phyloP scores from a whole-genome alignment of 2,329 filamentous ascomycete species.

The Penicillium crustosum region DNA sequence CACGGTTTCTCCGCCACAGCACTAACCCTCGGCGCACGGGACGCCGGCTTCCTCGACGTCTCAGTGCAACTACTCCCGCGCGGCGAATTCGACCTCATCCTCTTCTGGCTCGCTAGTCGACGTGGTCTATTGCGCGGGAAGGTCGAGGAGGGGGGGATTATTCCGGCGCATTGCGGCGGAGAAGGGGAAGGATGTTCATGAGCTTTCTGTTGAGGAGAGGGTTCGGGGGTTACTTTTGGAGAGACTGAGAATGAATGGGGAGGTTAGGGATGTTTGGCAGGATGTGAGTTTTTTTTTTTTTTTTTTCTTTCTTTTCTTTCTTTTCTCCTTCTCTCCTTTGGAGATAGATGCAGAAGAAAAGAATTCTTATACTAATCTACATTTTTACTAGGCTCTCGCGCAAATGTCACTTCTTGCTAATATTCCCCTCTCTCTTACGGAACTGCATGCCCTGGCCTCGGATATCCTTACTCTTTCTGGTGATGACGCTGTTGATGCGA shows the following conservation, averaged over 20 bases:
- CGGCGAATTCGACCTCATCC: slow-evolving; percentile 76
- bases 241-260: slow-evolving; percentile 70
- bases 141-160: slow-evolving; percentile 33
- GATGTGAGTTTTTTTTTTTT: slow-evolving; percentile 59
- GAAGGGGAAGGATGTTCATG: slow-evolving; percentile 16
- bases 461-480: slow-evolving; percentile 89
- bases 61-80: slow-evolving; percentile 78
- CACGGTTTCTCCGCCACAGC: slow-evolving; percentile 78
- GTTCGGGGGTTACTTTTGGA: slow-evolving; percentile 73
- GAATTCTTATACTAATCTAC: slow-evolving; percentile 6
- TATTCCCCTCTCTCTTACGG: slow-evolving; percentile 70
- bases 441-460: slow-evolving; percentile 80
- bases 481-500: slow-evolving; percentile 75
- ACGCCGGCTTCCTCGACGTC: slow-evolving; percentile 83
- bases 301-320: not conserved
- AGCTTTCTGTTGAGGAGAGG: slow-evolving; percentile 58
- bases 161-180: slow-evolving; percentile 21
- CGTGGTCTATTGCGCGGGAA: slow-evolving; percentile 38
- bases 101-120: slow-evolving; percentile 46
- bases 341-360: not conserved
- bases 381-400: slow-evolving; percentile 68
- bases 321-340: not conserved
- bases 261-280: slow-evolving; percentile 77
- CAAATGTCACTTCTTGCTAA: slow-evolving; percentile 84
- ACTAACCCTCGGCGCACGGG: slow-evolving; percentile 74